Percentiles rank a stretch among this genome's conserved stretches.
Evolutionary conservation across 768 basidiomycete genomes (phyloP).

Genomic region (Hygrophoropsis aurantiaca): DNA sequence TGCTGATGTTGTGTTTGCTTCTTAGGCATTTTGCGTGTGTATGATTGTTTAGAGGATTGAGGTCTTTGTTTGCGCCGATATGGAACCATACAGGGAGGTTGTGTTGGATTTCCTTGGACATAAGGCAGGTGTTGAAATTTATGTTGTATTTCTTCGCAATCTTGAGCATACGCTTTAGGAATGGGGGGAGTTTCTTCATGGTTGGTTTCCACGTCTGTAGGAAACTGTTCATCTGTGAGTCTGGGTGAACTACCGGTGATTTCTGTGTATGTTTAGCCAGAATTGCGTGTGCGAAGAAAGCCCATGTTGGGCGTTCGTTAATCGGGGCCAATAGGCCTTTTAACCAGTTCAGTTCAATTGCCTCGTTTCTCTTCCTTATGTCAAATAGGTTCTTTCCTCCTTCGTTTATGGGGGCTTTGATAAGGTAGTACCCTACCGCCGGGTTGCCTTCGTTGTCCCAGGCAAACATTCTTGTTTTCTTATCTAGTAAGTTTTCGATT

Average conservation of each 20-base stretch:
- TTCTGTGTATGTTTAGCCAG: neutral
- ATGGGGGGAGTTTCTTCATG: too few species aligned
- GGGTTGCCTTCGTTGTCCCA: constrained; percentile 4
- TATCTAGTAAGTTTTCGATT: constrained; percentile 13
- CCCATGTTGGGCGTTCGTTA: neutral
- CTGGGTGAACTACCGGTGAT: too few species aligned
- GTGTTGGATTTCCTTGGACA: neutral
- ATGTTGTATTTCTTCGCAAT: too few species aligned
- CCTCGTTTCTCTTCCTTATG: constrained; percentile 3
- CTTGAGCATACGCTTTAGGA: too few species aligned
- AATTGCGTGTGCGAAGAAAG: neutral
- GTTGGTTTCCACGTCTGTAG: too few species aligned
- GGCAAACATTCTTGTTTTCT: neutral
- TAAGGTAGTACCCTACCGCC: neutral
- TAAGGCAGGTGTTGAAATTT: neutral
- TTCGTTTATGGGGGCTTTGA: constrained; percentile 2
- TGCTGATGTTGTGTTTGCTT: neutral
- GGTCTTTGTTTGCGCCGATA: neutral
- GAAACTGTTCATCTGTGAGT: neutral
- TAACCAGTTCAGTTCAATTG: neutral
- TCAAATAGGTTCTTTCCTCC: constrained; percentile 12
- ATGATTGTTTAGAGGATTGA: too few species aligned
- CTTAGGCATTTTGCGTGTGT: neutral
- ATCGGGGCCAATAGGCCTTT: neutral
- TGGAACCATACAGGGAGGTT: neutral